Base-by-base conservation (phyloP, 2,329 filamentous ascomycete genomes). In the Byssothecium circinans region DNA sequence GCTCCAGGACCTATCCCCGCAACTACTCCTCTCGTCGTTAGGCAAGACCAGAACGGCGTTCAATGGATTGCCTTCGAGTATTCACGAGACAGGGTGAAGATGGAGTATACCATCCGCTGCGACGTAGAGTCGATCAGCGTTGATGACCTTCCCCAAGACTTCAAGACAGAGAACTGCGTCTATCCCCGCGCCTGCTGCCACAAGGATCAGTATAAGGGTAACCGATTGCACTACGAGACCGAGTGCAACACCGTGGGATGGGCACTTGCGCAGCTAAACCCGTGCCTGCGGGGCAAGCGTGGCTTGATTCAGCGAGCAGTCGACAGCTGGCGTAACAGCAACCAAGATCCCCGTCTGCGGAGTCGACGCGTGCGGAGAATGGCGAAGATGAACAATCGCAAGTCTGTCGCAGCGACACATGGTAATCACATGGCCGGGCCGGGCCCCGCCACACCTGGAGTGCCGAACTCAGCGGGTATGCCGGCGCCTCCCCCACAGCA, bases 171-270 rank as follows among this genome's bases (percentile, higher is more conserved):
- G 70, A 99, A 99, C 75, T 97, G 94, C 69, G 94, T 99, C 12
- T 99, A 97, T 68, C 94, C 94, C 2, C 84, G 94, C 50, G 94
- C 94, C 3, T 96, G 91, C 78, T 95, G 91, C 72, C 83, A 85
- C 58, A 97, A 97, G 74, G 92, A 97, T 49, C 88, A 95, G 69
- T 99, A 99, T 78, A 87, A 91, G 50, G 94, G 94, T 52, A 99
- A 99, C 71, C 87, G 94, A 14, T 77, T 96, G 58, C 88, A 94
- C 60, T 99, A 99, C 72, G 94, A 99, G 77, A 96, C 90, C 14
- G 94, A 99, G 75, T 99, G 94, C 80, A 99, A 99, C 75, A 90
- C 91, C 0, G 94, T 99, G n/a, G 94, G 94, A n/a, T 99, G 94
- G 94, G 92, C 92, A 11, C 75, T 99, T 58, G 94, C 94, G 2